Evolutionary conservation across 805 yeast genomes (phyloP), one percentile per base, ranked within the genome.

Genomic region (Metschnikowia picachoensis): DNA sequence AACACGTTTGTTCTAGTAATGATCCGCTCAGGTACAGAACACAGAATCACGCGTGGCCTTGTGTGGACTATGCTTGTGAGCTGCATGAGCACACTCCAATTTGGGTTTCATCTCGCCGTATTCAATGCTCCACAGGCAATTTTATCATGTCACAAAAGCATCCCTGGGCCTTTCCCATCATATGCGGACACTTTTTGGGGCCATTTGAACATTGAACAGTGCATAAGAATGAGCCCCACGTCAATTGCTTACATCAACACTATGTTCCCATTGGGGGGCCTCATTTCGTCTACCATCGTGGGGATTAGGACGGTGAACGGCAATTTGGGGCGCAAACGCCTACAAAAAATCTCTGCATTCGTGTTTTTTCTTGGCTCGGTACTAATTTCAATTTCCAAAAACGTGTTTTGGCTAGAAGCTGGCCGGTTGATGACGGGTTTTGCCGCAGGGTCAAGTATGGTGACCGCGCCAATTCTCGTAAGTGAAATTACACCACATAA

Each of bases 61-160:
- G 68, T 59, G 0, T 67, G 72, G 70, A 65, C 74, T 20, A 65
- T 70, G 12, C 55, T 60, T 16, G 57, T 67, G 11, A 60, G 66
- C 12, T 60, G 70, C 43, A 44, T 68, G 35, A 62, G 73, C 37
- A 68, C 73, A 4, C 51, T 70, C 17, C 71, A 67, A 49, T 68
- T 68, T 53, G 73, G 74, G 3, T 70, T 58, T 52, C 73, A 70
- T 52, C 58, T 70, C 32, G 63, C 73, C 9, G 73, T 64, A 42
- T 53, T 70, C 35, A 70, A 70, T 48, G 72, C 68, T 0, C 65
- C 71, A 3, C 65, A 57, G 37, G 57, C 53, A 20, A 50, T 65
- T 20, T 46, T 68, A 27, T 55, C 68, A 28, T 68, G 73, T 42
- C 42, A 41, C 36, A 52, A 28, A 39, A 66, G 27, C 46, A 34